These are phyloP conservation scores for Boletus reticuloceps DNA, from an alignment of 768 basidiomycete genomes.

Conservation along the genomic window DNA sequence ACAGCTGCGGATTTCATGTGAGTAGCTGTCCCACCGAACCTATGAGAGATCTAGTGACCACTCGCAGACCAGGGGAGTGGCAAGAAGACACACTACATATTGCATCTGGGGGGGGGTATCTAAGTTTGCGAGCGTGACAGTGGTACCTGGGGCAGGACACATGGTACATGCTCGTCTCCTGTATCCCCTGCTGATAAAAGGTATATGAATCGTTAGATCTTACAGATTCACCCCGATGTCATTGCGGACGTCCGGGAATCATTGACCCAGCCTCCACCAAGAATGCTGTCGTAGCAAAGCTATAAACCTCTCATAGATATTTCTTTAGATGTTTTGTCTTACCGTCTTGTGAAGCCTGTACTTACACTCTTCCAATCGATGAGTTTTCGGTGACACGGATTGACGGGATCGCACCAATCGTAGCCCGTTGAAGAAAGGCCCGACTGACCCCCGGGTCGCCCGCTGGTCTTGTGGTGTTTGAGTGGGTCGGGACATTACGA, in stretches of 20 bases:
- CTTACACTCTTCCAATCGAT: too few species aligned
- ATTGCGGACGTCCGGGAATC: not conserved
- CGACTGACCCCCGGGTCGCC: too few species aligned
- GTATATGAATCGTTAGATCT: not conserved
- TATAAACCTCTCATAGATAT: not conserved
- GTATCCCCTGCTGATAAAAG: not conserved
- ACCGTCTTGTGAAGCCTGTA: too few species aligned
- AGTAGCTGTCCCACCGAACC: not conserved
- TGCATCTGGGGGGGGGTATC: not conserved
- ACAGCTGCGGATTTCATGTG: not conserved
- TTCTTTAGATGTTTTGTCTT: too few species aligned
- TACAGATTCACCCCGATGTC: not conserved
- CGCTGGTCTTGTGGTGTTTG: too few species aligned
- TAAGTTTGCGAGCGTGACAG: slow-evolving; percentile 1
- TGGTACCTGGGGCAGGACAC: slow-evolving; percentile 2
- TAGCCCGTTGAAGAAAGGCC: too few species aligned
- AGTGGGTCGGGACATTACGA: too few species aligned
- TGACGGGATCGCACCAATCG: too few species aligned
- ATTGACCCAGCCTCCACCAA: not conserved
- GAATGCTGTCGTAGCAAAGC: not conserved
- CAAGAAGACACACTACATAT: not conserved
- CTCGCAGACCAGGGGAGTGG: not conserved
- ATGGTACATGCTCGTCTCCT: not conserved
- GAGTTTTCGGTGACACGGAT: too few species aligned
- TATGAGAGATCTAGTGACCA: not conserved